These are phyloP conservation scores for Niebla homalea DNA, from an alignment of 495 filamentous ascomycete species.

Conservation along the genomic window DNA sequence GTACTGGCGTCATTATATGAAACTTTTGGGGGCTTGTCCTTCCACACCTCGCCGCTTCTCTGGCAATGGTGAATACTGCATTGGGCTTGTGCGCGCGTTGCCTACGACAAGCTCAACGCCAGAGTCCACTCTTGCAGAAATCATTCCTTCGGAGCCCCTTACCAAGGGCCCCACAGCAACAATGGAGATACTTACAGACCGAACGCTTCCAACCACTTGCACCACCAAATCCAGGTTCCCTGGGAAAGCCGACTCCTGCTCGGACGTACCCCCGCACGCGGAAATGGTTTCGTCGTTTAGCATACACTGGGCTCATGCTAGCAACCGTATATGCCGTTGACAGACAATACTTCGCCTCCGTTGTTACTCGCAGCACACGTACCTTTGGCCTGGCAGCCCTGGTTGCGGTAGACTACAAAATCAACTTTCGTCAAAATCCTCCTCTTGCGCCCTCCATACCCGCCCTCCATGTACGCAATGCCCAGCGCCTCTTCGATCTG, in stretches of 20 bases:
- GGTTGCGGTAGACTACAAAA: constrained; percentile 84
- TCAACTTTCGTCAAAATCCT: constrained; percentile 81
- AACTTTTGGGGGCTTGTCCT: neutral
- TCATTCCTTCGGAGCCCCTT: neutral
- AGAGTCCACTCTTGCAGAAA: neutral
- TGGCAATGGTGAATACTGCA: constrained; percentile 9
- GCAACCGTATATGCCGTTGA: constrained; percentile 56
- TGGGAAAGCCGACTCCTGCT: constrained; percentile 58
- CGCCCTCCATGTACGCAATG: constrained; percentile 67
- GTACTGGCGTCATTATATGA: neutral
- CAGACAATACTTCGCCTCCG: constrained; percentile 58
- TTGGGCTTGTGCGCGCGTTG: constrained; percentile 6
- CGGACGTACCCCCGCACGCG: constrained; percentile 49
- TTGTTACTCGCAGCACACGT: constrained; percentile 62
- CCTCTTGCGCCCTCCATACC: constrained; percentile 50
- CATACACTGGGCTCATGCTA: constrained; percentile 45
- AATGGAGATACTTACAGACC: constrained; percentile 13
- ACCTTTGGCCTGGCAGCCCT: constrained; percentile 71
- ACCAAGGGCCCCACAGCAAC: neutral
- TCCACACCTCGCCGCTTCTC: neutral
- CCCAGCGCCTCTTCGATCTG: constrained; percentile 65
- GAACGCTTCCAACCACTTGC: constrained; percentile 52
- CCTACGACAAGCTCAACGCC: neutral
- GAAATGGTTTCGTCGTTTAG: constrained; percentile 62
- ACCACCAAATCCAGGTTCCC: constrained; percentile 67